Base-by-base conservation (phyloP, 805 yeast species). In the Brettanomyces custersianus region DNA sequence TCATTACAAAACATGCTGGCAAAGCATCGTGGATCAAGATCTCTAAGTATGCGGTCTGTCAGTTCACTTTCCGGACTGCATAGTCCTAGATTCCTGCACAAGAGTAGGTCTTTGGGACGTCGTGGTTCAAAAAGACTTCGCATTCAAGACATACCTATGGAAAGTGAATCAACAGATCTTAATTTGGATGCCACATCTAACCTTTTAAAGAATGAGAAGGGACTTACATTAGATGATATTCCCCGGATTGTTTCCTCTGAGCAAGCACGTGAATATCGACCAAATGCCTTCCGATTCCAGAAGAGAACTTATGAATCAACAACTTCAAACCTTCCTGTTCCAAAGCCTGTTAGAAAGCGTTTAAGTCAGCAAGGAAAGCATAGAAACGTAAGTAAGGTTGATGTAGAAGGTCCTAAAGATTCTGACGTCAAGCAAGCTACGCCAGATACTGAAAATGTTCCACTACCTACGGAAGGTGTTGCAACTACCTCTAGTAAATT, bases 221-320 rank as follows among this genome's bases (percentile, higher is more conserved):
- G 90, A 0, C 70, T 92, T 36, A 90, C 96, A 0, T 69, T 92
- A 47, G 97, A 92, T 58, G 99, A 92, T 58, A 92, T 92, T 48
- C 95, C 97, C 6, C 70, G 97, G 45, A 90, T 92, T 52, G 96
- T 92, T 6, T 95, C 96, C 2, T 90, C 95, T 8, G 96, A 92
- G 49, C 96, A 90, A 57, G 95, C 97, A 0, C 68, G 96, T 43
- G 95, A 85, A 42, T 80, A 83, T 51, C 70, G 95, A 39, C 96
- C 96, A 2, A 87, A 87, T 57, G 95, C 96, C 0, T 88, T 81
- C 60, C 78, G 81, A 40, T 94, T 82, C 57, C 88, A 82, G 51
- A 76, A 75, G 31, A 46, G 60, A 35, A 40, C 48, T 19, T 52
- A 47, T 33, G 45, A 54, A 18, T 45, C 54, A 1, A 40, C 53